phyloP scores from a whole-genome alignment of 257 asterid species.

The Plantago major region DNA sequence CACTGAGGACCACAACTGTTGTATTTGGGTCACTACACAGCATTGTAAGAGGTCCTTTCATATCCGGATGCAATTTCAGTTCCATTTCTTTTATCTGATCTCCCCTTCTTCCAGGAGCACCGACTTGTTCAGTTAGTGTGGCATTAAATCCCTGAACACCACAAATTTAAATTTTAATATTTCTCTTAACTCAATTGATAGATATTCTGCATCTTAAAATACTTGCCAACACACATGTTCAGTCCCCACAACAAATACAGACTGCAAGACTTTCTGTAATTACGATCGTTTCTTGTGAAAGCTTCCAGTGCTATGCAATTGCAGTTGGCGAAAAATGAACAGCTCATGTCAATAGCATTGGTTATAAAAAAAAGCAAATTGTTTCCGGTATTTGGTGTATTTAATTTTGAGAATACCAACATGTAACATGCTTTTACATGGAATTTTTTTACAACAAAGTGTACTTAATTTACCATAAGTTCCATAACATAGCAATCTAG shows the following conservation, averaged over 20 bases:
- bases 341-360: not conserved
- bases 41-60: conserved; percentile 56
- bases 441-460: not conserved
- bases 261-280: too few relatives aligned
- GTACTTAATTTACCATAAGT: not conserved
- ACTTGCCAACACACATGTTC: too few relatives aligned
- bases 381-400: not conserved
- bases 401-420: not conserved
- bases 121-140: conserved; percentile 73
- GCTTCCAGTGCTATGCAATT: too few relatives aligned
- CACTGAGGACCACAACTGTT: conserved; percentile 87
- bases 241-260: too few relatives aligned
- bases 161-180: conserved; percentile 12
- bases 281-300: too few relatives aligned
- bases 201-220: too few relatives aligned
- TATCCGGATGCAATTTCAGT: conserved; percentile 75
- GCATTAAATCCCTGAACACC: conserved; percentile 77
- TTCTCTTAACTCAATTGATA: not conserved
- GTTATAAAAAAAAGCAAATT: not conserved
- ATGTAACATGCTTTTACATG: not conserved
- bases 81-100: conserved; percentile 98
- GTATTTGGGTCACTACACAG: conserved; percentile 84
- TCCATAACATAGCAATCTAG: too few relatives aligned
- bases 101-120: conserved; percentile 81
- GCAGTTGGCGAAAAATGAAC: not conserved